Percentiles rank a stretch among this genome's conserved stretches.
Conservation (phyloP, 2,329 filamentous ascomycete genomes). For the Cadophora luteo-olivacea region DNA sequence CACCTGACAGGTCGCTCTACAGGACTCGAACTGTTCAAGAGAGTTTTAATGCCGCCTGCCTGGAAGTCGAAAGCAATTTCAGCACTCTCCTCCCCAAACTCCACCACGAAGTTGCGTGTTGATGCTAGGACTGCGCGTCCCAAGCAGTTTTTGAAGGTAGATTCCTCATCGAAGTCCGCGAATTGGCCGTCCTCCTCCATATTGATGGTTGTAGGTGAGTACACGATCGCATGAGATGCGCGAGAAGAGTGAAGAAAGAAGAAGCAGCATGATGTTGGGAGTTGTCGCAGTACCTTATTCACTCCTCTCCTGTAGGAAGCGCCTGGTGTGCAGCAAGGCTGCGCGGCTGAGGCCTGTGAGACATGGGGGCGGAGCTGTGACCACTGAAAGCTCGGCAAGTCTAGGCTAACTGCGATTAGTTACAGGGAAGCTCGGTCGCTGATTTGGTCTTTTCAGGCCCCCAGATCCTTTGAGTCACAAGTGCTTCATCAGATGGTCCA, state of each 20-base stretch:
- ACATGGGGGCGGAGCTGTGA: constrained; percentile 18
- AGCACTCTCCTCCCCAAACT: constrained; percentile 63
- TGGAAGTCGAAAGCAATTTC: constrained; percentile 62
- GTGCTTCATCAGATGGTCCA: constrained; percentile 28
- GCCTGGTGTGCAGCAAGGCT: constrained; percentile 25
- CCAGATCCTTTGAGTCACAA: constrained; percentile 29
- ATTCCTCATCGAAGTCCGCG: constrained; percentile 57
- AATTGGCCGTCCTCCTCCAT: constrained; percentile 36
- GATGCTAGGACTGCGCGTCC: constrained; percentile 48
- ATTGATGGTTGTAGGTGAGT: constrained; percentile 15
- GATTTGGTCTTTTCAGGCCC: background rate
- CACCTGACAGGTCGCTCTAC: constrained; percentile 64
- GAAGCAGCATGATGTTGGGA: constrained; percentile 26
- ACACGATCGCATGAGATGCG: constrained; percentile 10
- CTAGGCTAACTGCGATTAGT: background rate
- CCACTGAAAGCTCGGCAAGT: constrained; percentile 7
- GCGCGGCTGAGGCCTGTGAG: constrained; percentile 23
- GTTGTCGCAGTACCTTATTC: constrained; percentile 16
- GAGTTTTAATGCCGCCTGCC: constrained; percentile 48
- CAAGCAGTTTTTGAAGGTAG: constrained; percentile 54
- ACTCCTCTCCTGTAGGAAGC: constrained; percentile 23
- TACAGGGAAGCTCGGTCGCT: background rate
- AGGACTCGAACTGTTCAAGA: constrained; percentile 45
- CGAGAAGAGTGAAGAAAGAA: constrained; percentile 20
- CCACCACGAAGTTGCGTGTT: constrained; percentile 67